These are phyloP conservation scores for Dendrobium officinale DNA, from an alignment of 106 monocot species.

Conservation along the genomic window DNA sequence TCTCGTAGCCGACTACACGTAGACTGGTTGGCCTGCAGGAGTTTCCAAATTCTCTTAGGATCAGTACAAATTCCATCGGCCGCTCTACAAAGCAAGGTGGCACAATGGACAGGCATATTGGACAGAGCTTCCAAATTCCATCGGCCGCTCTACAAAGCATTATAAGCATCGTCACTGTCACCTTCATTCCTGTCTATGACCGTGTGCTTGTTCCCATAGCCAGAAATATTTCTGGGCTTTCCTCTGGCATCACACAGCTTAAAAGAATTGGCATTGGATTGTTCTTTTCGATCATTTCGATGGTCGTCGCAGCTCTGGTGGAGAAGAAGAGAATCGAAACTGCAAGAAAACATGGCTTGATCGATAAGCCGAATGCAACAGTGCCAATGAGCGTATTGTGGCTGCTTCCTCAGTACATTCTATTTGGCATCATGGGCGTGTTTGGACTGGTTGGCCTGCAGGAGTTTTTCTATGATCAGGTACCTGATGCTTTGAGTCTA, in stretches of 20 bases:
- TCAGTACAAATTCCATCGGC: no score
- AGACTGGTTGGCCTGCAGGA: no score
- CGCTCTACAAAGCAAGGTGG: constrained; percentile 8
- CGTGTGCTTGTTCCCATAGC: not conserved
- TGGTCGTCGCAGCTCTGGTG: constrained; percentile 7
- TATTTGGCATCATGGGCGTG: constrained; percentile 34
- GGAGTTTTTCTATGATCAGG: constrained; percentile 58
- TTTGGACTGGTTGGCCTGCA: constrained; percentile 45
- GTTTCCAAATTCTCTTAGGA: no score
- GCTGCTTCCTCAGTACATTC: constrained; percentile 49
- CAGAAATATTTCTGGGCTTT: not conserved
- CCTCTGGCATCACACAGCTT: constrained; percentile 1
- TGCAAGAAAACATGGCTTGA: constrained; percentile 8
- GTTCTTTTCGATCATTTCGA: not conserved
- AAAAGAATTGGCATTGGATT: constrained; percentile 4
- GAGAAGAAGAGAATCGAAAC: constrained; percentile 6
- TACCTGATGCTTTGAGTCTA: constrained; percentile 38
- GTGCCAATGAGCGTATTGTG: constrained; percentile 59
- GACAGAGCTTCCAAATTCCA: not conserved
- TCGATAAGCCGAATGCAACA: constrained; percentile 29
- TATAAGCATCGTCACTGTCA: not conserved
- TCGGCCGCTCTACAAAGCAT: constrained; percentile 4
- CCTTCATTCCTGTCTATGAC: not conserved
- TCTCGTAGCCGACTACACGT: no score
- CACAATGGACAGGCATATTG: constrained; percentile 1